Conservation (phyloP, 2,329 filamentous ascomycete species). For the Cladosporium sp. region DNA sequence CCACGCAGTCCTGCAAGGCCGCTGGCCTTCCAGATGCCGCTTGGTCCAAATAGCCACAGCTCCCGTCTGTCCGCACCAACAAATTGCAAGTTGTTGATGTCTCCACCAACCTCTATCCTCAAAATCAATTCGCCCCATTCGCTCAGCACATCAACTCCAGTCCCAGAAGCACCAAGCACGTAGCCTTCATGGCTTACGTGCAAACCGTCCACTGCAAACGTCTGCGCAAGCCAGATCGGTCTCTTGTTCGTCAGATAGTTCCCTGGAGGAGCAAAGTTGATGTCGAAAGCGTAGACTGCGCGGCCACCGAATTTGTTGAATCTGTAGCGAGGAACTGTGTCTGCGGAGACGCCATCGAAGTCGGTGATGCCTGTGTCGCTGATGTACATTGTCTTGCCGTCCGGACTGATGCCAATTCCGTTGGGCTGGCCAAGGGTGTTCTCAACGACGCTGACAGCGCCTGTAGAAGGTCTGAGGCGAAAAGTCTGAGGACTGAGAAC, state of each 20-base stretch:
- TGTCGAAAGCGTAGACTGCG: slow-evolving; percentile 24
- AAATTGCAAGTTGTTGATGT: slow-evolving; percentile 27
- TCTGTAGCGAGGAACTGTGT: slow-evolving; percentile 19
- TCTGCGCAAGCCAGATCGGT: slow-evolving; percentile 24
- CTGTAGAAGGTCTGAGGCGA: slow-evolving; percentile 44
- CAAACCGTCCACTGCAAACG: slow-evolving; percentile 25
- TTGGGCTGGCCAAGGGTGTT: slow-evolving; percentile 46
- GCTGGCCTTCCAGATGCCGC: slow-evolving; percentile 22
- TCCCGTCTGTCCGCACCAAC: slow-evolving; percentile 21
- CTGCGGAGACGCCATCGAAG: slow-evolving; percentile 6
- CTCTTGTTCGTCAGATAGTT: slow-evolving; percentile 24
- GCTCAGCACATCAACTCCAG: slow-evolving; percentile 25
- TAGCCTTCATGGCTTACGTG: slow-evolving; percentile 26
- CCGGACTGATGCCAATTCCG: slow-evolving; percentile 47
- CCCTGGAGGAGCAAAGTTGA: slow-evolving; percentile 21
- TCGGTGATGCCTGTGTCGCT: slow-evolving; percentile 40
- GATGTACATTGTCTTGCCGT: slow-evolving; percentile 47
- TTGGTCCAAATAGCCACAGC: slow-evolving; percentile 26
- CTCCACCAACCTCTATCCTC: slow-evolving; percentile 25
- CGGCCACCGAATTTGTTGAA: slow-evolving; percentile 22
- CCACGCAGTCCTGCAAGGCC: slow-evolving; percentile 20
- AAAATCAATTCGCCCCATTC: slow-evolving; percentile 24
- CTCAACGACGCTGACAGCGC: slow-evolving; percentile 43
- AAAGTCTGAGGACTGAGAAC: slow-evolving; percentile 36
- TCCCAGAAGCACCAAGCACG: slow-evolving; percentile 25